These are phyloP conservation scores for Solanum hybrid DNA, from an alignment of 305 asterid species.

Conservation along the genomic window DNA sequence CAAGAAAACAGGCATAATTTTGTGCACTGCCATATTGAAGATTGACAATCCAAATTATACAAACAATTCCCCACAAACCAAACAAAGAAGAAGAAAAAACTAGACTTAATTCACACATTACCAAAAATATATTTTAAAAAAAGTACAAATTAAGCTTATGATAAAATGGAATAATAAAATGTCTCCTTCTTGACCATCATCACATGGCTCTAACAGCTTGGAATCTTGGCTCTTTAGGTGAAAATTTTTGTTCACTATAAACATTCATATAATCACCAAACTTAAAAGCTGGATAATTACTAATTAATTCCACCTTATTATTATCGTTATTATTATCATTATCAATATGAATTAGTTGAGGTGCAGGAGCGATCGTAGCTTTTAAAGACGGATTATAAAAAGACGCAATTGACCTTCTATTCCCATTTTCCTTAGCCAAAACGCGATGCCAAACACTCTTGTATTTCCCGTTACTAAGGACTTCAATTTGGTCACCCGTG, in stretches of 20 bases:
- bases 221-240: slow-evolving; percentile 78
- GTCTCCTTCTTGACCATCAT: neutral
- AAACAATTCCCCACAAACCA: neutral
- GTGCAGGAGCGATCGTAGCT: slow-evolving; percentile 71
- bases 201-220: slow-evolving; percentile 55
- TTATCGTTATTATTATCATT: neutral
- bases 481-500: slow-evolving; percentile 85
- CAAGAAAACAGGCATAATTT: neutral
- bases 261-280: slow-evolving; percentile 83
- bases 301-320: slow-evolving; percentile 1
- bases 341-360: slow-evolving; percentile 3
- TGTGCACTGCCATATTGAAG: neutral
- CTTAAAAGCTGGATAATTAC: slow-evolving; percentile 53
- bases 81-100: neutral
- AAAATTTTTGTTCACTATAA: slow-evolving; percentile 67
- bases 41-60: neutral
- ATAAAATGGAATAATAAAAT: neutral
- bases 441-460: slow-evolving; percentile 87
- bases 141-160: neutral
- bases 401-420: slow-evolving; percentile 75
- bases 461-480: slow-evolving; percentile 74
- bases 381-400: slow-evolving; percentile 64
- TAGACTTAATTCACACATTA: neutral
- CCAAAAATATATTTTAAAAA: neutral
- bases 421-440: slow-evolving; percentile 40